Conservation (phyloP, 2,329 filamentous ascomycete genomes). For the Elsinoe australis region DNA sequence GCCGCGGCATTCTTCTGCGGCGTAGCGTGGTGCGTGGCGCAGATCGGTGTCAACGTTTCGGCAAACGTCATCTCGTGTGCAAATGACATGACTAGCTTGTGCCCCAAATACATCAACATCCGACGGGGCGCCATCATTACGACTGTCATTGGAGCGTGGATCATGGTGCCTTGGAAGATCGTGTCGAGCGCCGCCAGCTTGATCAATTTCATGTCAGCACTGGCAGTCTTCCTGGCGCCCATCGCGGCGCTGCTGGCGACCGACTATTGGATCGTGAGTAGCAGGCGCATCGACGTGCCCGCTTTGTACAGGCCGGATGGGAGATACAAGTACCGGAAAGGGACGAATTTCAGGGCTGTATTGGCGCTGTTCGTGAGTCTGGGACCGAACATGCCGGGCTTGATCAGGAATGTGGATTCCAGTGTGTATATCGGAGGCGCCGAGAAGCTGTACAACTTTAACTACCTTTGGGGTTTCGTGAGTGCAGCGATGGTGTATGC, state of each 20-base stretch:
- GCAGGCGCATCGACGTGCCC: constrained; percentile 35
- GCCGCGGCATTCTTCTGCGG: constrained; percentile 31
- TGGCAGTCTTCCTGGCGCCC: constrained; percentile 57
- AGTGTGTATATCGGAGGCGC: constrained; percentile 18
- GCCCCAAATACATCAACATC: constrained; percentile 46
- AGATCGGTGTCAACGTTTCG: constrained; percentile 43
- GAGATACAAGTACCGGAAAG: constrained; percentile 46
- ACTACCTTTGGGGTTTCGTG: constrained; percentile 57
- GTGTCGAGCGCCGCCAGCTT: constrained; percentile 51
- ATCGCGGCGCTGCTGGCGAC: constrained; percentile 53
- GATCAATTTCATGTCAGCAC: constrained; percentile 51
- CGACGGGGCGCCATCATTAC: constrained; percentile 38
- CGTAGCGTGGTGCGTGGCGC: constrained; percentile 47
- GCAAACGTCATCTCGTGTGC: constrained; percentile 48
- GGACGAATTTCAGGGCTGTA: constrained; percentile 54
- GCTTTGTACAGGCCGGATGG: constrained; percentile 45
- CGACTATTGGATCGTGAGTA: constrained; percentile 54
- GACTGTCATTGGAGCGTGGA: constrained; percentile 44
- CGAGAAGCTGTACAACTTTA: constrained; percentile 40
- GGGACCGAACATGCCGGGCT: constrained; percentile 49
- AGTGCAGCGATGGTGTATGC: constrained; percentile 50
- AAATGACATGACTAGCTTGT: constrained; percentile 46
- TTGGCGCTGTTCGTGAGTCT: constrained; percentile 52
- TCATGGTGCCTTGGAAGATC: constrained; percentile 60
- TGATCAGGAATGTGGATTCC: constrained; percentile 20